These are phyloP conservation scores for Paecilomyces dactylethromorphus DNA, from an alignment of 2,329 filamentous ascomycete species.

Conservation along the genomic window DNA sequence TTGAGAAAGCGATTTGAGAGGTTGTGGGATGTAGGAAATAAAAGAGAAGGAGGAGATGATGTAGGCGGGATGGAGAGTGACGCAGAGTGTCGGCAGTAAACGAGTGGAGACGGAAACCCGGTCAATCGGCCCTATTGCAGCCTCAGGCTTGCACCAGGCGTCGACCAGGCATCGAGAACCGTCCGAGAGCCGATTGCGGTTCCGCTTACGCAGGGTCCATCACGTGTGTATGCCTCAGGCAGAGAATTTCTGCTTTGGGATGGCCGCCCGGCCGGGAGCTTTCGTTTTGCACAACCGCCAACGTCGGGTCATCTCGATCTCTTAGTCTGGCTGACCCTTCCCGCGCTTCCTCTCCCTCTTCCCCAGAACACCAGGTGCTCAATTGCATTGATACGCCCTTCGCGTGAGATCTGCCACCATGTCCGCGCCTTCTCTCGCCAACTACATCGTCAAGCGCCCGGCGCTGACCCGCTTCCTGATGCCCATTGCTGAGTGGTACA, in stretches of 20 bases:
- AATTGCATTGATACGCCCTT: conserved; percentile 17
- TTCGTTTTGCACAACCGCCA: conserved; percentile 34
- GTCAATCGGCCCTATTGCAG: not conserved
- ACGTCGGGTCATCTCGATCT: conserved; percentile 29
- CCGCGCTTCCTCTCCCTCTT: conserved; percentile 18
- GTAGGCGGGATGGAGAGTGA: conserved; percentile 7
- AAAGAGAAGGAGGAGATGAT: conserved; percentile 7
- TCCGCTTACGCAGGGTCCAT: not conserved
- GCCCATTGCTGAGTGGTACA: conserved; percentile 84
- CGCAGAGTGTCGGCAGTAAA: not conserved
- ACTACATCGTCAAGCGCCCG: conserved; percentile 73
- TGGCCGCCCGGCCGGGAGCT: conserved; percentile 23
- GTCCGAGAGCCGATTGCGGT: not conserved
- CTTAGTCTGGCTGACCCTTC: conserved; percentile 22
- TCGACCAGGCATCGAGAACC: not conserved
- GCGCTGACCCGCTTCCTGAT: conserved; percentile 74
- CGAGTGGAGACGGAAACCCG: not conserved
- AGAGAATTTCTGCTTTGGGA: conserved; percentile 19
- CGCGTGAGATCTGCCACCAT: conserved; percentile 41
- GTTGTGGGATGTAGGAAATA: conserved; percentile 1
- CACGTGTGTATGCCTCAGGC: not conserved
- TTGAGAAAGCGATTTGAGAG: conserved; percentile 1
- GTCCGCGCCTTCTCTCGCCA: conserved; percentile 67
- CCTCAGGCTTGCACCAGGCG: not conserved
- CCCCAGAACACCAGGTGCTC: conserved; percentile 20